These are phyloP conservation scores for Hirsutella minnesotensis DNA, from an alignment of 2,329 filamentous ascomycete species.

Conservation along the genomic window DNA sequence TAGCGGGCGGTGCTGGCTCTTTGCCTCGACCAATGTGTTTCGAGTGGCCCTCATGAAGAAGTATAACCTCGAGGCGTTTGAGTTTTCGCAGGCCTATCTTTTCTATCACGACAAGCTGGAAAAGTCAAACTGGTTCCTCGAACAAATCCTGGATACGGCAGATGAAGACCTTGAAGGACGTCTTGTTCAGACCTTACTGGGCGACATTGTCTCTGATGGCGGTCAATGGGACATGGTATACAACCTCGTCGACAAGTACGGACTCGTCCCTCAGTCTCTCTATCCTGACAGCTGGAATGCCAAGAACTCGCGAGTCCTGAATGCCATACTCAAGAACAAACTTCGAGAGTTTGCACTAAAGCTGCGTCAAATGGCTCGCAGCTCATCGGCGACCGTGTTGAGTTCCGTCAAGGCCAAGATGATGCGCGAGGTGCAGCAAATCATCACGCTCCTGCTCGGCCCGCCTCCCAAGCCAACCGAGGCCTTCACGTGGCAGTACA, in stretches of 20 bases:
- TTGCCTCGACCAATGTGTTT: conserved; percentile 85
- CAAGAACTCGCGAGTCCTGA: conserved; percentile 56
- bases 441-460: conserved; percentile 73
- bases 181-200: conserved; percentile 58
- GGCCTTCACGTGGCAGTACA: conserved; percentile 71
- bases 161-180: conserved; percentile 59
- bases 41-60: conserved; percentile 79
- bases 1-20: conserved; percentile 83
- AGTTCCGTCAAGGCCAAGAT: conserved; percentile 56
- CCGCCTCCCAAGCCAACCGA: conserved; percentile 59
- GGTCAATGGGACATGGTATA: conserved; percentile 90
- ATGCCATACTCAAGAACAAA: conserved; percentile 68
- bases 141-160: conserved; percentile 67
- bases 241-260: conserved; percentile 78
- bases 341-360: conserved; percentile 74
- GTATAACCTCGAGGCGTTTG: conserved; percentile 65
- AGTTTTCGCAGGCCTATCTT: conserved; percentile 78
- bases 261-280: conserved; percentile 68
- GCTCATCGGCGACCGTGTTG: conserved; percentile 20
- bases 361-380: conserved; percentile 45
- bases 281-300: conserved; percentile 80
- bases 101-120: conserved; percentile 95
- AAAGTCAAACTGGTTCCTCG: conserved; percentile 81
- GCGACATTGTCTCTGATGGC: conserved; percentile 62
- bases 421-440: conserved; percentile 67